These are phyloP conservation scores for Kwoniella mangroviensis DNA, from an alignment of 768 basidiomycete genomes.

Conservation along the genomic window DNA sequence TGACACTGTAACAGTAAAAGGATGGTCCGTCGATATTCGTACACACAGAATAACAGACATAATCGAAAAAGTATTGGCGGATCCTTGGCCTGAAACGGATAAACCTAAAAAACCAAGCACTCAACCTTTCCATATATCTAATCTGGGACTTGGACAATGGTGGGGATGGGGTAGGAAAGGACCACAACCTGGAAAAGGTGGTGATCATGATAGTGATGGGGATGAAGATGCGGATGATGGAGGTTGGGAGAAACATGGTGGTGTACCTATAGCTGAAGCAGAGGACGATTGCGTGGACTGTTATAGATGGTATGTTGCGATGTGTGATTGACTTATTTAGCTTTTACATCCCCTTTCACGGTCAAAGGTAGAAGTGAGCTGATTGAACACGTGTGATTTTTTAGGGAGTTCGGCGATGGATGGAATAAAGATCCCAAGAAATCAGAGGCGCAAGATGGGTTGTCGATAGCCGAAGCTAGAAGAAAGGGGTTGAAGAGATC, in stretches of 20 bases:
- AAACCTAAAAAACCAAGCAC: slow-evolving; percentile 22
- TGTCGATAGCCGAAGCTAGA: slow-evolving; percentile 2
- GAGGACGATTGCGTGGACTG: slow-evolving; percentile 57
- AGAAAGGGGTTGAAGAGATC: slow-evolving; percentile 1
- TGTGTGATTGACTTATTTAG: not conserved
- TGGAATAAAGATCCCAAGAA: slow-evolving; percentile 41
- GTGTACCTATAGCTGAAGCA: slow-evolving; percentile 50
- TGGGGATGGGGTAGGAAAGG: slow-evolving; percentile 56
- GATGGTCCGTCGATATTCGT: slow-evolving; percentile 76
- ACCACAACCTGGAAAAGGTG: slow-evolving; percentile 30
- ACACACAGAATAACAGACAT: slow-evolving; percentile 74
- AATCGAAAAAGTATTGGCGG: slow-evolving; percentile 70
- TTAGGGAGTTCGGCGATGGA: slow-evolving; percentile 55
- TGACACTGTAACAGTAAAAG: slow-evolving; percentile 79
- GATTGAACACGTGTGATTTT: not conserved
- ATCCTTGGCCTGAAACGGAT: slow-evolving; percentile 66
- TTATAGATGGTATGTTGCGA: slow-evolving; percentile 54
- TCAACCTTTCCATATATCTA: not conserved
- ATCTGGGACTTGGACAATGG: slow-evolving; percentile 9
- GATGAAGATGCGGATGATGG: slow-evolving; percentile 38
- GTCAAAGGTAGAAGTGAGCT: too few species aligned
- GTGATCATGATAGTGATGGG: slow-evolving; percentile 37
- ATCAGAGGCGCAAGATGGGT: not conserved
- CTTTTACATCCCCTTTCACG: too few species aligned
- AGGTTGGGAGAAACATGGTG: slow-evolving; percentile 53